Conservation (phyloP, 192 early-diverging fungal species). For the Umbelopsis isabellina region DNA sequence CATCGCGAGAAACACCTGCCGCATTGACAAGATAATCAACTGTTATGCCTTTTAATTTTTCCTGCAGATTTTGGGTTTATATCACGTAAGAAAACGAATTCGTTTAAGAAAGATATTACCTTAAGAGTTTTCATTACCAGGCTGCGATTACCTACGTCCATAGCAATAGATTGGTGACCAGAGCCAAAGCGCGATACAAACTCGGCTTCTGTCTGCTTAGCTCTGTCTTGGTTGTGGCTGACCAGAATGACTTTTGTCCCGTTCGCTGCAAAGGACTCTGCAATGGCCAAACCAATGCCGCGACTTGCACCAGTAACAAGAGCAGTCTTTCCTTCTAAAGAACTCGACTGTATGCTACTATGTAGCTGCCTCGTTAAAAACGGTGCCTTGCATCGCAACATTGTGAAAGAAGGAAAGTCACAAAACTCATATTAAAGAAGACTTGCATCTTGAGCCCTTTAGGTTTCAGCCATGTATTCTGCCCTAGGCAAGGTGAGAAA, state of each 20-base stretch:
- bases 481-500: constrained; percentile 12
- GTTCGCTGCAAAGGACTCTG: constrained; percentile 59
- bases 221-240: constrained; percentile 52
- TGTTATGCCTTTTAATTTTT: constrained; percentile 20
- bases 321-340: constrained; percentile 24
- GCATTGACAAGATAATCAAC: constrained; percentile 54
- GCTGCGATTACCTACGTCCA: constrained; percentile 49
- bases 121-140: constrained; percentile 45
- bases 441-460: background rate
- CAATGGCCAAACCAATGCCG: constrained; percentile 76
- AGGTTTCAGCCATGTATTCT: background rate
- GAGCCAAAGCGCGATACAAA: constrained; percentile 29
- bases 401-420: background rate
- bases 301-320: constrained; percentile 75
- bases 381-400: background rate
- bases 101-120: constrained; percentile 24
- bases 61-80: background rate
- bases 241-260: constrained; percentile 60
- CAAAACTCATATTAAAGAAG: too few species aligned
- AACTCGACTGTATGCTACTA: background rate
- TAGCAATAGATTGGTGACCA: constrained; percentile 39
- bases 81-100: background rate
- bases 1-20: constrained; percentile 61
- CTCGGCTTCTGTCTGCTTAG: constrained; percentile 29
- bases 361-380: background rate